These are phyloP conservation scores for Saccharomycopsis oosterbeekiorum DNA, from an alignment of 805 yeast species.

Conservation along the genomic window DNA sequence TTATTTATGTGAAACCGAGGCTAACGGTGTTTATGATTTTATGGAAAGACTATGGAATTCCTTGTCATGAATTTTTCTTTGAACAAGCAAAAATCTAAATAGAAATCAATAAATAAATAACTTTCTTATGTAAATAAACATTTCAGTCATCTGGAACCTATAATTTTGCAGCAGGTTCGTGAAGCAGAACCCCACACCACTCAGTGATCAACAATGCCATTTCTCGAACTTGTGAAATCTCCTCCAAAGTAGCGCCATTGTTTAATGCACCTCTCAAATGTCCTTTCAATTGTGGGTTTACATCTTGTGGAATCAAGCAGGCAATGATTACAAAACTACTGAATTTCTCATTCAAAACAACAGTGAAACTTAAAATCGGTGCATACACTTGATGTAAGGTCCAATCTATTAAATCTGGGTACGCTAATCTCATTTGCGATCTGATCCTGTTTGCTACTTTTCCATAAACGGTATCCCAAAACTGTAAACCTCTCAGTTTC, in stretches of 20 bases:
- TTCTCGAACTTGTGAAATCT: constrained; percentile 47
- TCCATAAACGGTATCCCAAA: constrained; percentile 69
- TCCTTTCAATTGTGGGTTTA: constrained; percentile 86
- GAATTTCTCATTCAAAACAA: constrained; percentile 52
- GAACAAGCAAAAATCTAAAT: neutral
- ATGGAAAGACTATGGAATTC: constrained; percentile 28
- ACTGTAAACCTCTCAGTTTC: constrained; percentile 42
- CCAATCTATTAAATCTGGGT: constrained; percentile 77
- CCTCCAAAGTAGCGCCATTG: constrained; percentile 59
- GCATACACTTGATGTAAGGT: constrained; percentile 67
- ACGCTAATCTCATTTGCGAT: constrained; percentile 58
- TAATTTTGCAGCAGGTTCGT: constrained; percentile 44
- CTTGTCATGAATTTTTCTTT: neutral
- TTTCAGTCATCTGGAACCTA: constrained; percentile 20
- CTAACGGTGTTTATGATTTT: constrained; percentile 51
- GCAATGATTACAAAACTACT: constrained; percentile 72
- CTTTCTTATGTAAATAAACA: neutral
- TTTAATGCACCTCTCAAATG: constrained; percentile 81
- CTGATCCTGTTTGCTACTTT: constrained; percentile 63
- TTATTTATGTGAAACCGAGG: constrained; percentile 55
- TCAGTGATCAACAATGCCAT: constrained; percentile 55
- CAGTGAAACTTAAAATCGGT: constrained; percentile 62
- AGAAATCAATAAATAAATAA: neutral
- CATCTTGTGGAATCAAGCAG: constrained; percentile 83
- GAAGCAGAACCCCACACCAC: constrained; percentile 69